Evolutionary conservation across 2,329 filamentous ascomycete genomes (phyloP), one percentile per base, ranked within the genome.

Genomic region (Tolypocladium guangdongense): DNA sequence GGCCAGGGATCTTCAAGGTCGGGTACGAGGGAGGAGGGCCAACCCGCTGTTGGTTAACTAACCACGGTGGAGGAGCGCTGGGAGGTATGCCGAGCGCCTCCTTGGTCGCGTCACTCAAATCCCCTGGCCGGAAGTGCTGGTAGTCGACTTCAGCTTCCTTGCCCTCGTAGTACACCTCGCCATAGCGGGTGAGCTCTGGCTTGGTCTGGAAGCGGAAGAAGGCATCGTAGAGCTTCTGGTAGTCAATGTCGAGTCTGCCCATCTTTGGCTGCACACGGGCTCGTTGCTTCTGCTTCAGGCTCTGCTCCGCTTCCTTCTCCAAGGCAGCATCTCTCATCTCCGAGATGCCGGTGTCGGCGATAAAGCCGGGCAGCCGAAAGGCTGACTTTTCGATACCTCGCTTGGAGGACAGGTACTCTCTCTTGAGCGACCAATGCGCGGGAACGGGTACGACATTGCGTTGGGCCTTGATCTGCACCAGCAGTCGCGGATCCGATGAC

Each of bases 201-300:
- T 99, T 99, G 41, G 90, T 95, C 73, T 99, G 93, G 67, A 96
- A 95, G 55, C 90, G 83, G 77, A 99, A 99, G 76, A 99, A 99
- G 4, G 93, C 93, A 67, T 97, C 93, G 72, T 97, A 97, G 52
- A 97, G 83, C 69, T 93, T 96, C 66, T 96, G 90, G 69, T 99
- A 99, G 70, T 99, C 93, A 60, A 99, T 97, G 68, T 99, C 93
- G 50, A 99, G 78, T 69, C 93, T 95, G 57, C 93, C 93, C 81
- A 96, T 93, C 73, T 97, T 97, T 32, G 90, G 90, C 58, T 90
- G 86, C 14, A 99, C 93, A 47, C 93, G 81, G 70, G 96, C 93
- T 49, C 93, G 83, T 72, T 96, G 91, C 70, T 95, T 96, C 68
- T 96, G 91, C 72, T 96, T 96, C 61, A 99, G 75, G 1, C 83